Conservation (phyloP, 2,329 filamentous ascomycete genomes). For the Pseudogymnoascus sp. region DNA sequence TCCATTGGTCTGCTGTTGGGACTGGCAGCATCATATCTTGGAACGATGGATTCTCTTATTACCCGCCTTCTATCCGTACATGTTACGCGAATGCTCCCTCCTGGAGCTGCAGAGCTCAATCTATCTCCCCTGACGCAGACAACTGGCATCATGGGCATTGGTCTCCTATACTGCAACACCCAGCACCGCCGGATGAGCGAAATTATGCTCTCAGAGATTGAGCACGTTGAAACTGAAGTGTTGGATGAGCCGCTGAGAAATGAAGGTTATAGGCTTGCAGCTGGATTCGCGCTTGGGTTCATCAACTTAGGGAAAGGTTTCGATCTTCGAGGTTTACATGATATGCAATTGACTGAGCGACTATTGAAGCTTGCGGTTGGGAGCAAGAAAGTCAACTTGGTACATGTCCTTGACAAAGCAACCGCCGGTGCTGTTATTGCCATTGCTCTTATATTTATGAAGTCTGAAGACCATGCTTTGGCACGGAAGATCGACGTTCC, state of each 20-base stretch:
- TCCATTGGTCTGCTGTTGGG: constrained; percentile 92
- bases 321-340: constrained; percentile 79
- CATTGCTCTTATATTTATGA: constrained; percentile 90
- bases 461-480: constrained; percentile 79
- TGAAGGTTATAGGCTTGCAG: constrained; percentile 92
- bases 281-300: constrained; percentile 84
- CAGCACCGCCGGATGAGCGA: constrained; percentile 98
- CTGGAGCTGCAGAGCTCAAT: constrained; percentile 88
- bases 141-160: constrained; percentile 94
- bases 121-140: constrained; percentile 89
- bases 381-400: constrained; percentile 82
- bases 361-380: constrained; percentile 78
- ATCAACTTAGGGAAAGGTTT: constrained; percentile 92
- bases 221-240: constrained; percentile 69
- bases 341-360: constrained; percentile 88
- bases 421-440: constrained; percentile 90
- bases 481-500: constrained; percentile 91
- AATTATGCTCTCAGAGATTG: constrained; percentile 96
- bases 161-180: constrained; percentile 85
- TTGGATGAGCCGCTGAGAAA: constrained; percentile 81
- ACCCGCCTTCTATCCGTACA: constrained; percentile 91
- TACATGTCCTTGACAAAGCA: constrained; percentile 87
- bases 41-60: constrained; percentile 94
- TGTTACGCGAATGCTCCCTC: constrained; percentile 86
- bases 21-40: constrained; percentile 85